phyloP scores from a whole-genome alignment of 1,284 basidiomycete genomes.

The Tilletia caries region DNA sequence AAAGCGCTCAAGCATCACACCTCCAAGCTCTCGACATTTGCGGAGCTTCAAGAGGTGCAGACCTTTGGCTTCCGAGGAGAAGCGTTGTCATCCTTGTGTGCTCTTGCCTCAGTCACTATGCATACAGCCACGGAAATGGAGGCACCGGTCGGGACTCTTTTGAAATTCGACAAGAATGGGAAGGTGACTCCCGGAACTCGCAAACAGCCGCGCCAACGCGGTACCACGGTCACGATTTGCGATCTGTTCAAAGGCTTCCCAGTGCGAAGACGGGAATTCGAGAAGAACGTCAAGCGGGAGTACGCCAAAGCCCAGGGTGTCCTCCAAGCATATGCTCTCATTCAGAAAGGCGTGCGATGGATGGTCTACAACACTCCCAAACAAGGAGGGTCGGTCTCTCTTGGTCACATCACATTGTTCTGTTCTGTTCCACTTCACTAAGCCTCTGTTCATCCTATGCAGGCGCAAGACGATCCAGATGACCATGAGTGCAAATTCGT shows the following conservation, averaged over 20 bases:
- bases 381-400: slow-evolving; percentile 63
- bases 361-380: slow-evolving; percentile 71
- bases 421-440: background rate
- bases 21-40: slow-evolving; percentile 77
- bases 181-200: background rate
- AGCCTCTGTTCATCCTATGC: background rate
- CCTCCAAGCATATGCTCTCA: slow-evolving; percentile 83
- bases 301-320: slow-evolving; percentile 78
- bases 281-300: slow-evolving; percentile 84
- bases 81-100: slow-evolving; percentile 87
- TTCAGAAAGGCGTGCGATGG: slow-evolving; percentile 67
- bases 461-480: slow-evolving; percentile 68
- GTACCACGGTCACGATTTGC: slow-evolving; percentile 76
- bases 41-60: slow-evolving; percentile 69
- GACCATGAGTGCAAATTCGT: slow-evolving; percentile 67
- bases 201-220: slow-evolving; percentile 61
- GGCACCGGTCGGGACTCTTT: slow-evolving; percentile 46
- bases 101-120: slow-evolving; percentile 64
- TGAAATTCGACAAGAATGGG: slow-evolving; percentile 23
- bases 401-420: background rate
- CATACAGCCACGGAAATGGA: slow-evolving; percentile 43
- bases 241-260: slow-evolving; percentile 78
- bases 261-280: slow-evolving; percentile 86
- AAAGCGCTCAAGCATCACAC: slow-evolving; percentile 87
- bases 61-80: slow-evolving; percentile 97